Evolutionary conservation across 345 rosid genomes (phyloP).

Genomic region (Carallia pectinifolia): DNA sequence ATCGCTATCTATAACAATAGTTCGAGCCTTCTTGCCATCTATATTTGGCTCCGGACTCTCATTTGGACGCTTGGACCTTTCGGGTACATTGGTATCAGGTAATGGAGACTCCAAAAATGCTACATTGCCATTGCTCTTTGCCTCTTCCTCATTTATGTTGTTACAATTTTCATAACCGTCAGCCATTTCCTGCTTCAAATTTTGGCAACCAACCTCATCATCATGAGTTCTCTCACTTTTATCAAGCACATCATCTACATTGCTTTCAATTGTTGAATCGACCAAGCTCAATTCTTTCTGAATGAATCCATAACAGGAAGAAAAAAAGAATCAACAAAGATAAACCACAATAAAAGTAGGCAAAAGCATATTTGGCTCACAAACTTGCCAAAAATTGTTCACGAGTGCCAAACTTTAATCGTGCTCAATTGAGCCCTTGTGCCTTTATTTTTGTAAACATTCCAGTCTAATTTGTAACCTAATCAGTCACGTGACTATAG

Average conservation of each 20-base stretch:
- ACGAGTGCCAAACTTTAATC: no score
- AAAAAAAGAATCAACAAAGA: constrained; percentile 1
- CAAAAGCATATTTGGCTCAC: background rate
- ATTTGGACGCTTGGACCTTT: constrained; percentile 40
- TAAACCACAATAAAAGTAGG: constrained; percentile 9
- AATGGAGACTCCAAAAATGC: constrained; percentile 29
- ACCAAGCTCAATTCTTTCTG: constrained; percentile 23
- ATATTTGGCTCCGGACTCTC: constrained; percentile 37
- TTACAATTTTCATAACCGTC: constrained; percentile 21
- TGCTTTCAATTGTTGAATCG: constrained; percentile 31
- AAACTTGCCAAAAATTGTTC: no score
- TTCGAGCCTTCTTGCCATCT: constrained; percentile 45
- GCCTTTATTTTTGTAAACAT: no score
- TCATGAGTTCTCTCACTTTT: constrained; percentile 26
- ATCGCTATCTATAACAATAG: constrained; percentile 38
- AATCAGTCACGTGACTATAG: no score
- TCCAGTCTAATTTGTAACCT: no score
- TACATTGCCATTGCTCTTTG: constrained; percentile 32
- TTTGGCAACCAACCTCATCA: constrained; percentile 20
- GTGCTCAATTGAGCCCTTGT: no score
- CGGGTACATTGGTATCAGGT: constrained; percentile 28
- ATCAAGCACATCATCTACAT: constrained; percentile 24
- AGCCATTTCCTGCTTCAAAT: constrained; percentile 27
- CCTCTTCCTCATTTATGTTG: constrained; percentile 23
- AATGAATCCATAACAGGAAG: constrained; percentile 13